These are phyloP conservation scores for Pseudevernia furfuracea DNA, from an alignment of 495 filamentous ascomycete species.

Conservation along the genomic window DNA sequence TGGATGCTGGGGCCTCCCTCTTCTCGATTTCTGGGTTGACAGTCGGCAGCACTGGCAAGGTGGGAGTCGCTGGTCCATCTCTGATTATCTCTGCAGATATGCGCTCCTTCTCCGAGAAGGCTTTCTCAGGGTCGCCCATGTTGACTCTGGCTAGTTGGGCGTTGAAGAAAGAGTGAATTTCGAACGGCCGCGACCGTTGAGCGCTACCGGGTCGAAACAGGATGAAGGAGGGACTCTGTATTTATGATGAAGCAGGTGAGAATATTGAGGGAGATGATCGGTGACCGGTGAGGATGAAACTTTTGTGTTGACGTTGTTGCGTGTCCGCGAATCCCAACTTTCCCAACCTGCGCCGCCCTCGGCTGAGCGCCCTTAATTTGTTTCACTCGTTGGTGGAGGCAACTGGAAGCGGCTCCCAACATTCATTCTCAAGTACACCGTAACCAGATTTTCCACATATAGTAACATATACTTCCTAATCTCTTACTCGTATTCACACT, in stretches of 20 bases:
- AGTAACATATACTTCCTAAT: too few species aligned
- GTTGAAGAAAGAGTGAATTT: conserved; percentile 44
- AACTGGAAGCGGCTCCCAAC: background rate
- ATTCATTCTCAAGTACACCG: too few species aligned
- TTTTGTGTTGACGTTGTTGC: background rate
- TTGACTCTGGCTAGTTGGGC: conserved; percentile 40
- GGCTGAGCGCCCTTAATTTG: background rate
- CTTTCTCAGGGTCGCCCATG: conserved; percentile 54
- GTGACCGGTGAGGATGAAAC: background rate
- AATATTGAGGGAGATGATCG: background rate
- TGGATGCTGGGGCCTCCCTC: conserved; percentile 50
- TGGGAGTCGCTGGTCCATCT: conserved; percentile 50
- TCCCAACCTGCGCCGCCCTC: background rate
- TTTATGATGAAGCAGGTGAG: background rate
- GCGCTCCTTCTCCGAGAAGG: conserved; percentile 58
- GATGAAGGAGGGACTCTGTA: conserved; percentile 4
- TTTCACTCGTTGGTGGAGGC: background rate
- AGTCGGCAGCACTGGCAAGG: conserved; percentile 63
- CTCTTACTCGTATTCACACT: too few species aligned
- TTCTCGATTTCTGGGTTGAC: conserved; percentile 69
- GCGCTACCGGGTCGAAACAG: conserved; percentile 21
- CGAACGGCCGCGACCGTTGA: conserved; percentile 40
- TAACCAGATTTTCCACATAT: too few species aligned
- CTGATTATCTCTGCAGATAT: conserved; percentile 45
- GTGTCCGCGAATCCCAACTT: background rate